A percentile compares a stretch with the other conserved stretches of the same genome.
Evolutionary conservation across 108 stramenopile genomes (phyloP).

Genomic region (Fistulifera solaris): DNA sequence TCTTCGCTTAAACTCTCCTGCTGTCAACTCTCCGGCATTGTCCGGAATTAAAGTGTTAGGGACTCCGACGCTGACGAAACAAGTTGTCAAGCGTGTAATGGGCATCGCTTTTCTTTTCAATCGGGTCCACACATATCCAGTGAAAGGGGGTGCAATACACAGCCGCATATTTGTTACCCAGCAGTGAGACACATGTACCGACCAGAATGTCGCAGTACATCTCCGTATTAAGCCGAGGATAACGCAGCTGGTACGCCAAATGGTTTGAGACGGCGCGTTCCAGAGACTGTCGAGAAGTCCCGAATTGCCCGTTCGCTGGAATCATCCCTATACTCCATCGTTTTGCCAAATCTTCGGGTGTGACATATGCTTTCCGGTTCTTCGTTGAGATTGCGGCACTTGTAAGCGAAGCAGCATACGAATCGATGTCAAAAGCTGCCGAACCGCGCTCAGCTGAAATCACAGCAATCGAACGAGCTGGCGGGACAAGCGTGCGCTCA

Average conservation of each 20-base stretch:
- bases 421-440: background rate
- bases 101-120: conserved; percentile 14
- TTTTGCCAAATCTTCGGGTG: background rate
- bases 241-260: conserved; percentile 14
- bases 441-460: too few relatives aligned
- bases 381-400: background rate
- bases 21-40: conserved; percentile 16
- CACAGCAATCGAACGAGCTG: too few relatives aligned
- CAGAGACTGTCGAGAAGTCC: conserved; percentile 5
- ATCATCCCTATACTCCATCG: conserved; percentile 16
- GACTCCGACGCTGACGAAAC: conserved; percentile 20
- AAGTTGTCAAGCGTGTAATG: conserved; percentile 18
- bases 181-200: background rate
- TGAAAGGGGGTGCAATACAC: conserved; percentile 12
- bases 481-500: too few relatives aligned
- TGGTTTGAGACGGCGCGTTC: conserved; percentile 7
- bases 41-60: conserved; percentile 22
- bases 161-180: conserved; percentile 17
- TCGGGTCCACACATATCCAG: conserved; percentile 15
- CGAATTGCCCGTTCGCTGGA: conserved; percentile 13
- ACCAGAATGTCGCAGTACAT: conserved; percentile 23
- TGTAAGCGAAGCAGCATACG: background rate
- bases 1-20: conserved; percentile 20
- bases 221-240: conserved; percentile 5
- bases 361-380: background rate